Percentiles rank a stretch among this genome's conserved stretches.
phyloP scores from a whole-genome alignment of 1,139 yeast genomes.

The Saccharomyces hybrid region DNA sequence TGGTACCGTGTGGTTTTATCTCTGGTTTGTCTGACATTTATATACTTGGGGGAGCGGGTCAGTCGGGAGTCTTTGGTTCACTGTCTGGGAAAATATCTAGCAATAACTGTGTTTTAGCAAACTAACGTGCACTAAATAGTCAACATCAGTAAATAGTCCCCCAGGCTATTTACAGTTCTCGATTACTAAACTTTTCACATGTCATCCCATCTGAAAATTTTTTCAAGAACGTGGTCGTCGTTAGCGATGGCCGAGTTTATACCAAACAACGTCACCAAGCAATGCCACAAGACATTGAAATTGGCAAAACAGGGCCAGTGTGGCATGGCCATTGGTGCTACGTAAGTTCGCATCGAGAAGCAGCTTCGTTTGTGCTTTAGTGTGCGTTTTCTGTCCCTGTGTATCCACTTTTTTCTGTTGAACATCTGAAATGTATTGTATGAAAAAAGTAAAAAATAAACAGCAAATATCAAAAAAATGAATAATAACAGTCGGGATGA shows the following conservation, averaged over 20 bases:
- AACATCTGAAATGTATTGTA: neutral
- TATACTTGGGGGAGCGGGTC: neutral
- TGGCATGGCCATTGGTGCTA: neutral
- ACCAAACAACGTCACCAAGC: neutral
- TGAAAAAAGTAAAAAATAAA: too few relatives aligned
- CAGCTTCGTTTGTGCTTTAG: neutral
- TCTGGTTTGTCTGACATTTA: neutral
- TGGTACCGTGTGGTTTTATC: neutral
- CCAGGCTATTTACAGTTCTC: neutral
- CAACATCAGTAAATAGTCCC: neutral
- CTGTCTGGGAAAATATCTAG: neutral
- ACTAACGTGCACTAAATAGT: neutral
- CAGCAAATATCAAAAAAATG: too few relatives aligned
- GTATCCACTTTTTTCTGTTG: neutral
- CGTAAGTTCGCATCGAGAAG: neutral
- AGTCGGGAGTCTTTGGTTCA: neutral
- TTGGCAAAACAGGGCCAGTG: neutral
- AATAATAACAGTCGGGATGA: neutral
- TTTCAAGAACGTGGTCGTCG: neutral
- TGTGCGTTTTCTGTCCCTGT: neutral
- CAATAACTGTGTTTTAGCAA: neutral
- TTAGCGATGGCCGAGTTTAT: neutral
- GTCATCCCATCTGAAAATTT: neutral
- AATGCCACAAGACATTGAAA: neutral
- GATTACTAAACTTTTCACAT: neutral